phyloP scores from a whole-genome alignment of 139 green algal species.

The Coccomyxa sp. region DNA sequence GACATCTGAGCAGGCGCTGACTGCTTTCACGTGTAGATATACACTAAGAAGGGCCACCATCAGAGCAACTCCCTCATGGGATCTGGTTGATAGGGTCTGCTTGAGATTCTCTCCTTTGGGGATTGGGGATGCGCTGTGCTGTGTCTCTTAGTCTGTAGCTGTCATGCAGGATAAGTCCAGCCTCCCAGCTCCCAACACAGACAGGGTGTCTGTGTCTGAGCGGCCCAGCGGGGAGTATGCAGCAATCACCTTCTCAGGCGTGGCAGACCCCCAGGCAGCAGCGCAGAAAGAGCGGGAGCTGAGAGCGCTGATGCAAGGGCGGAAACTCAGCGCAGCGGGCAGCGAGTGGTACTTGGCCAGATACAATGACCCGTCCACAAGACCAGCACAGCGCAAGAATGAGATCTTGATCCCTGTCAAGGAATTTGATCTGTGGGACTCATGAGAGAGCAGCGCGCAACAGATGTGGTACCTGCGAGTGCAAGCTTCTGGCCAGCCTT shows the following conservation, averaged over 20 bases:
- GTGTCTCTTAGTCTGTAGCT: background rate
- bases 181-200: background rate
- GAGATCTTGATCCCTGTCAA: conserved; percentile 73
- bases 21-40: no score
- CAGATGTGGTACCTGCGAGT: no score
- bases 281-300: background rate
- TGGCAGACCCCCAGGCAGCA: background rate
- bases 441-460: no score
- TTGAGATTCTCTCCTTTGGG: background rate
- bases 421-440: conserved; percentile 35
- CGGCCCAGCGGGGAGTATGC: conserved; percentile 18
- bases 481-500: no score
- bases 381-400: conserved; percentile 57
- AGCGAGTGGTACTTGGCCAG: conserved; percentile 51
- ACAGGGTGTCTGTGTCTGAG: background rate
- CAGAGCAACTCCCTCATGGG: background rate
- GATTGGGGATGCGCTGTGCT: no score
- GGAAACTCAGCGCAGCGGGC: background rate
- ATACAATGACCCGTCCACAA: conserved; percentile 72
- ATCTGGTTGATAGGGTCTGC: no score
- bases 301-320: conserved; percentile 14
- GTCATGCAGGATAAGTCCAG: conserved; percentile 2
- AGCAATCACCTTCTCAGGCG: conserved; percentile 28
- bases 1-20: background rate
- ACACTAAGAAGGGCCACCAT: background rate